Percentiles rank a stretch among this genome's conserved stretches.
Conservation (phyloP, 2,329 filamentous ascomycete genomes). For the Helotiales sp. region DNA sequence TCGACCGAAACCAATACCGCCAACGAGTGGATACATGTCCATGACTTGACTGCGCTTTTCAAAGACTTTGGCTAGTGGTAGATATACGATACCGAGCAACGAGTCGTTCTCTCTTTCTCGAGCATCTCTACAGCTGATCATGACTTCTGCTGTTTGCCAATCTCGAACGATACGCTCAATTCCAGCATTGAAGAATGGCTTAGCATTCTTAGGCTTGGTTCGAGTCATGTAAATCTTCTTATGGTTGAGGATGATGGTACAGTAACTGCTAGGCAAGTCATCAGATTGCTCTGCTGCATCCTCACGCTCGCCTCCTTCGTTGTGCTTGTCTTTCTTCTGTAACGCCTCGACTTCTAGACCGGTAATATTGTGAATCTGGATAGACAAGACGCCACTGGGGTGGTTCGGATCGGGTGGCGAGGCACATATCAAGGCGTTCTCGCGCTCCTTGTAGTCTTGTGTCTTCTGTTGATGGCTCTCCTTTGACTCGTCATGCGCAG, state of each 20-base stretch:
- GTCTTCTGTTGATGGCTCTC: conserved; percentile 68
- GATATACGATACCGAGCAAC: conserved; percentile 68
- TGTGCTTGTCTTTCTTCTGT: conserved; percentile 24
- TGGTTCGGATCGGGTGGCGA: conserved; percentile 63
- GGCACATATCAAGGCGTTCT: conserved; percentile 66
- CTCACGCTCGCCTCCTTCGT: conserved; percentile 44
- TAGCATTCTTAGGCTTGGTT: conserved; percentile 76
- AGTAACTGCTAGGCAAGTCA: conserved; percentile 69
- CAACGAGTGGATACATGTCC: conserved; percentile 65
- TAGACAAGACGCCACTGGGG: conserved; percentile 61
- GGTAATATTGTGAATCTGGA: conserved; percentile 33
- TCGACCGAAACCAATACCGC: conserved; percentile 72
- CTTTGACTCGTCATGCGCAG: conserved; percentile 51
- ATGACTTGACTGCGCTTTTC: conserved; percentile 63
- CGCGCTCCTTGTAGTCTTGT: conserved; percentile 62
- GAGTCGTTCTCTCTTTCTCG: conserved; percentile 70
- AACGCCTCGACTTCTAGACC: conserved; percentile 27
- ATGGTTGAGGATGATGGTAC: conserved; percentile 73
- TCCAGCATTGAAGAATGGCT: conserved; percentile 77
- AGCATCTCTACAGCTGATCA: conserved; percentile 66
- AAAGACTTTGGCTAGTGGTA: conserved; percentile 64
- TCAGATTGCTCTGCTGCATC: conserved; percentile 62
- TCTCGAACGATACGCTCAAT: conserved; percentile 72
- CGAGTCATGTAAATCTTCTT: conserved; percentile 68
- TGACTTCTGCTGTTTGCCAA: conserved; percentile 66